These are phyloP conservation scores for Amanita brunnescens DNA, from an alignment of 768 basidiomycete species.

Conservation along the genomic window DNA sequence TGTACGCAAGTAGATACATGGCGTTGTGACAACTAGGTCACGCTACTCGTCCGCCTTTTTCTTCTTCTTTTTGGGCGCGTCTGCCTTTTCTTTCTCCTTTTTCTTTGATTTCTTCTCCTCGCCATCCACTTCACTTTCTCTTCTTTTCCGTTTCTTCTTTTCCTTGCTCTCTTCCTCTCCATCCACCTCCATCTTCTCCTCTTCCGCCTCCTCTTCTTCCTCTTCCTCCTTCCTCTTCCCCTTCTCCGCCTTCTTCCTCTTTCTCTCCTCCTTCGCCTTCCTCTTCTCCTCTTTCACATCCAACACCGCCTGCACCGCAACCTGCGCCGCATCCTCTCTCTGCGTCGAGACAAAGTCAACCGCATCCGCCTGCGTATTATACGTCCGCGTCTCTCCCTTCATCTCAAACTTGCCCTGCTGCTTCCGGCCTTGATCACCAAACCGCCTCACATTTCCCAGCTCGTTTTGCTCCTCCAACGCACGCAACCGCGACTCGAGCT, in stretches of 20 bases:
- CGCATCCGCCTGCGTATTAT: slow-evolving; percentile 81
- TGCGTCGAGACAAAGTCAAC: slow-evolving; percentile 83
- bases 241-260: slow-evolving; percentile 59
- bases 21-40: neutral
- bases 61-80: slow-evolving; percentile 47
- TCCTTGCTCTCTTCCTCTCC: slow-evolving; percentile 30
- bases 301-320: slow-evolving; percentile 62
- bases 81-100: slow-evolving; percentile 55
- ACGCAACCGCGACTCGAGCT: slow-evolving; percentile 90
- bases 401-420: slow-evolving; percentile 79
- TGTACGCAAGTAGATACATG: slow-evolving; percentile 73
- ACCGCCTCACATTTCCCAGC: slow-evolving; percentile 59
- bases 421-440: slow-evolving; percentile 43
- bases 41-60: slow-evolving; percentile 34
- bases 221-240: slow-evolving; percentile 26
- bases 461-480: slow-evolving; percentile 82
- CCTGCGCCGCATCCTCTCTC: slow-evolving; percentile 65
- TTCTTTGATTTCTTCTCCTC: slow-evolving; percentile 59
- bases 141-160: slow-evolving; percentile 75
- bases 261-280: slow-evolving; percentile 70
- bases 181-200: slow-evolving; percentile 31
- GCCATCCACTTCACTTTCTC: slow-evolving; percentile 43
- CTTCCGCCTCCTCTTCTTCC: slow-evolving; percentile 32
- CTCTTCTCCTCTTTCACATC: slow-evolving; percentile 88
- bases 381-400: slow-evolving; percentile 68